Base-by-base conservation (phyloP, 2,329 filamentous ascomycete genomes). In the Colletotrichum viniferum region DNA sequence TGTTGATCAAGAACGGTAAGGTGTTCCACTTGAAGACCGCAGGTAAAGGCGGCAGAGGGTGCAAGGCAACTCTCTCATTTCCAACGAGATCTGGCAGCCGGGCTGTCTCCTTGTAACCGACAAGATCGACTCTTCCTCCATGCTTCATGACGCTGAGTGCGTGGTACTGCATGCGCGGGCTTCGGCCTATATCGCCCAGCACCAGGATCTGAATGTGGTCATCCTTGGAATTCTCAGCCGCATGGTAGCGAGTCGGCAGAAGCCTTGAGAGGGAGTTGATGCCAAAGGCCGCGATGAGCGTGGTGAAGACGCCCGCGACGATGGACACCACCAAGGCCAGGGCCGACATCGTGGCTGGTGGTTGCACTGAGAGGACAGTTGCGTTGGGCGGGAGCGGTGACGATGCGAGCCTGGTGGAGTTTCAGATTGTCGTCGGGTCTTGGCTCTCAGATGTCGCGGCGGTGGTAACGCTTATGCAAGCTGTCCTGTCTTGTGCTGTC, bases 131-230 rank as follows among this genome's bases (percentile, higher is more conserved):
- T 38, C 90, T 89, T 8, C 92, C 94, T 28, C 95, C 95, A 81
- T 96, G 92, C 80, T 93, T 94, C 55, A 95, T 95, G 80, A 98
- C 92, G 83, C 96, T 98, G 79, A 98, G 88, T 24, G 96, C 96
- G 89, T 99, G 97, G 81, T 99, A 98, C 82, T 98, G 96, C 96
- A 99, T 99, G 72, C 97, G 95, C 65, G 97, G 97, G 82, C 96
- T 98, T 61, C 96, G 92, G 52, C 97, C 97, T 83, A 99, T 96
- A 82, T 99, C 97, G 60, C 97, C 97, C 32, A 99, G 90, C 21
- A 99, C 97, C 18, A 99, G 89, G 68, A 99, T 92, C 84, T 98
- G 95, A 58, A 96, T 82, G 76, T 86, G 86, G 56, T 87, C 84
- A 78, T 87, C 83, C 26, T 83, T 79, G 48, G 82, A 82, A 14